Percentiles rank a stretch among this genome's conserved stretches.
These are phyloP conservation scores for Dacryopinax primogenitus DNA, from an alignment of 768 basidiomycete genomes.

Conservation along the genomic window DNA sequence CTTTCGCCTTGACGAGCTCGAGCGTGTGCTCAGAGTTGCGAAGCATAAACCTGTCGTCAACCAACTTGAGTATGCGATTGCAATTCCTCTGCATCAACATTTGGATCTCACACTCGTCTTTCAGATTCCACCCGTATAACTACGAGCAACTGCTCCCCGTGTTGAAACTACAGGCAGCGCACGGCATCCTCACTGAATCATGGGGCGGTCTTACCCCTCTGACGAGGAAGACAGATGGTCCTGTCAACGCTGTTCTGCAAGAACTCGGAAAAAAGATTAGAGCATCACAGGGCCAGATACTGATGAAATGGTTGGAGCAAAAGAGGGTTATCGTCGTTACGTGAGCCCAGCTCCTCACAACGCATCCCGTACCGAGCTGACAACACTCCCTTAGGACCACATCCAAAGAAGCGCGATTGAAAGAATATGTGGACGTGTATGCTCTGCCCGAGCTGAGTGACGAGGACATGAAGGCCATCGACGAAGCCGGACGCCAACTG, in stretches of 20 bases:
- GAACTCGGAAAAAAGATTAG: constrained; percentile 24
- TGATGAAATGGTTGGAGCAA: constrained; percentile 23
- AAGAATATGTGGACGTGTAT: constrained; percentile 8
- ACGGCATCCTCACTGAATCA: constrained; percentile 32
- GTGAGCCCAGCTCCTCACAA: no score
- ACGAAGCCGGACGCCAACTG: constrained; percentile 15
- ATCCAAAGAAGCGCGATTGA: constrained; percentile 13
- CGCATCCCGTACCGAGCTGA: background rate
- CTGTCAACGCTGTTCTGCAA: constrained; percentile 31
- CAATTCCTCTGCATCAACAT: background rate
- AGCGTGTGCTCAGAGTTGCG: constrained; percentile 54
- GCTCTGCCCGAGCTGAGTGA: constrained; percentile 10
- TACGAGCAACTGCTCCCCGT: constrained; percentile 20
- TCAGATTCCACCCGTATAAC: constrained; percentile 31
- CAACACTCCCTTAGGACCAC: constrained; percentile 12
- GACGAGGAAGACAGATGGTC: constrained; percentile 42
- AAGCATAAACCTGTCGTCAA: constrained; percentile 64
- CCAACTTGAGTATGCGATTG: constrained; percentile 35
- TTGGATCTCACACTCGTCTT: no score
- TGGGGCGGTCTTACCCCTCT: constrained; percentile 38
- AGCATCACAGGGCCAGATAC: constrained; percentile 23
- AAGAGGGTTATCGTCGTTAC: background rate
- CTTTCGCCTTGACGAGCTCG: constrained; percentile 52
- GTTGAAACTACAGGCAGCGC: constrained; percentile 22
- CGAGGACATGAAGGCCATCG: constrained; percentile 15